Conservation (phyloP, 257 asterid species). For the Solanum rostratum region DNA sequence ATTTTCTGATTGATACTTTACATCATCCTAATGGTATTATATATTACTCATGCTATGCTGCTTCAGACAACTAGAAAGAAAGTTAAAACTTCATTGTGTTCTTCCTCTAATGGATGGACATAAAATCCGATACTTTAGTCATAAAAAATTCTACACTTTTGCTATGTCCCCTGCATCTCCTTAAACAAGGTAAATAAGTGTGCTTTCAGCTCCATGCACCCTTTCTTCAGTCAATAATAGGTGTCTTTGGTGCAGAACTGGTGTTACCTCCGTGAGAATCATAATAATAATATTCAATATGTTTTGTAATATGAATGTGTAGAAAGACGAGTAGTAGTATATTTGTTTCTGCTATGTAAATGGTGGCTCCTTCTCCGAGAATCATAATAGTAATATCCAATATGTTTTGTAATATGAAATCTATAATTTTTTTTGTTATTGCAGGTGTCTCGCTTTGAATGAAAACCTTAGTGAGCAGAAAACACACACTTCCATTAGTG, state of each 20-base stretch:
- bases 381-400: not conserved
- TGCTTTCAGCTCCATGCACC: not conserved
- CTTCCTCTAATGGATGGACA: not conserved
- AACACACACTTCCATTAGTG: conserved; percentile 30
- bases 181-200: not conserved
- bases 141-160: not conserved
- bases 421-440: conserved; percentile 6
- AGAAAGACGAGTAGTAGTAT: not conserved
- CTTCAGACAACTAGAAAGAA: not conserved
- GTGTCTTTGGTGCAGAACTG: not conserved
- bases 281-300: not conserved
- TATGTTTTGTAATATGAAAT: not conserved
- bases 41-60: not conserved
- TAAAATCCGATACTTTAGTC: not conserved
- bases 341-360: not conserved
- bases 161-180: not conserved
- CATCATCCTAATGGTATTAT: not conserved
- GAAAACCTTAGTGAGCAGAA: conserved; percentile 14
- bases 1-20: not conserved
- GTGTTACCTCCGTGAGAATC: not conserved
- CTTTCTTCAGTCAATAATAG: not conserved
- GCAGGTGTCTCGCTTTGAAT: conserved; percentile 34
- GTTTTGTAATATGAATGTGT: not conserved
- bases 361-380: not conserved
- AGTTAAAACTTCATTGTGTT: not conserved